Base-by-base conservation (phyloP, 495 filamentous ascomycete genomes). In the Trichoderma erinaceum region DNA sequence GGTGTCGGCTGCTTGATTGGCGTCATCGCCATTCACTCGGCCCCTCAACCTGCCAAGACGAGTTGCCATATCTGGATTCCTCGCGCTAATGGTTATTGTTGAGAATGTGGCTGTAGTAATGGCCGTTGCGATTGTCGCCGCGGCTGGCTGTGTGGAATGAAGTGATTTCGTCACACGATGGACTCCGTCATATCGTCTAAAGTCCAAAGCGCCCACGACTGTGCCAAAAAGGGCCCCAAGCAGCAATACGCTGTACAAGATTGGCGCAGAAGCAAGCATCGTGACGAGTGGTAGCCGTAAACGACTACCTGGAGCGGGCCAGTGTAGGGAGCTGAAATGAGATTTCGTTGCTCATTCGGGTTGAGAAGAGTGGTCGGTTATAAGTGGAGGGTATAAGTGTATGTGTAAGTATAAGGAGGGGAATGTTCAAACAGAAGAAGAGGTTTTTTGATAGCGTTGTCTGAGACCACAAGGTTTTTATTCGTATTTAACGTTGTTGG, bases 81-180 rank as follows among this genome's bases (percentile, higher is more conserved):
- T 65, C 10, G 77, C 69, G 0, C 71, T 69, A 5, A 71, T 69
- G 29, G 72, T 70, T 1, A 76, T 77, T 16, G 68, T 64, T 3
- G 76, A 74, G 3, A 71, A 75, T 1, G 73, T 78, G 3, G 76
- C 69, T 15, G 70, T 71, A 18, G 66, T 27, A 16, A 77, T 80
- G 21, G 74, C 74, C 18, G 76, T 64, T 0, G 71, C 73, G 18
- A 71, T 69, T 4, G 73, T 74, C n/a, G 81, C 64, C 1, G 78
- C 80, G 15, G 70, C 66, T 0, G 80, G 77, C 46, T 70, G 50
- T 23, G 77, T 78, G 38, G 74, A 68, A 32, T 75, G 72, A 15
- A 32, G n/a, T 65, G 18, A 58, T 70, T 83, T 82, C 21, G 78
- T 71, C 18, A 81, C 66, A 65, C 73, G 70, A 41, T 78, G 79